A percentile compares a stretch with the other conserved stretches of the same genome.
phyloP scores from a whole-genome alignment of 192 early-diverging fungal species.

The Linnemannia schmuckeri region DNA sequence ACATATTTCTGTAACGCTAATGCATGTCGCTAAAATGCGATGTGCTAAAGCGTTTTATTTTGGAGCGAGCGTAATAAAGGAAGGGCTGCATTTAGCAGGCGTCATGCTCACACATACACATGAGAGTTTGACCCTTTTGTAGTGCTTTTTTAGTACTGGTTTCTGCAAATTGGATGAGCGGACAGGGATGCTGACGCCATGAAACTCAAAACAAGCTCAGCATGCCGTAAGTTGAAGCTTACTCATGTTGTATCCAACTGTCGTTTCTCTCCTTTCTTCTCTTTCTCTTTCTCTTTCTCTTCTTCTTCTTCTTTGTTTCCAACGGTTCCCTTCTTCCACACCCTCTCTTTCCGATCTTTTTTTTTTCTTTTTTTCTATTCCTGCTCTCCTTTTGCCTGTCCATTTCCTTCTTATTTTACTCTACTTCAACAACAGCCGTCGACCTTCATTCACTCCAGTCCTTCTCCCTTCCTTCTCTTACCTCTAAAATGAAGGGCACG shows the following conservation, averaged over 20 bases:
- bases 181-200: not conserved
- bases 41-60: no score
- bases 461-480: no score
- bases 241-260: not conserved
- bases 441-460: not conserved
- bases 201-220: not conserved
- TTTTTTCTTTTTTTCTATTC: not conserved
- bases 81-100: no score
- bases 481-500: not conserved
- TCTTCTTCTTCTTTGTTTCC: not conserved
- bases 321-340: not conserved
- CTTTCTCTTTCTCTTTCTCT: not conserved
- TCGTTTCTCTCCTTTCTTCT: not conserved
- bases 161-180: no score
- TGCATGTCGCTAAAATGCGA: not conserved
- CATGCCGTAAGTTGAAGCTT: not conserved
- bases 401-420: not conserved
- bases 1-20: not conserved
- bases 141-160: no score
- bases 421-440: not conserved
- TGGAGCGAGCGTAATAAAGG: no score
- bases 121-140: no score
- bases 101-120: no score
- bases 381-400: not conserved
- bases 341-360: not conserved